Evolutionary conservation across 495 filamentous ascomycete species (phyloP).

Genomic region (Rusavskia elegans): DNA sequence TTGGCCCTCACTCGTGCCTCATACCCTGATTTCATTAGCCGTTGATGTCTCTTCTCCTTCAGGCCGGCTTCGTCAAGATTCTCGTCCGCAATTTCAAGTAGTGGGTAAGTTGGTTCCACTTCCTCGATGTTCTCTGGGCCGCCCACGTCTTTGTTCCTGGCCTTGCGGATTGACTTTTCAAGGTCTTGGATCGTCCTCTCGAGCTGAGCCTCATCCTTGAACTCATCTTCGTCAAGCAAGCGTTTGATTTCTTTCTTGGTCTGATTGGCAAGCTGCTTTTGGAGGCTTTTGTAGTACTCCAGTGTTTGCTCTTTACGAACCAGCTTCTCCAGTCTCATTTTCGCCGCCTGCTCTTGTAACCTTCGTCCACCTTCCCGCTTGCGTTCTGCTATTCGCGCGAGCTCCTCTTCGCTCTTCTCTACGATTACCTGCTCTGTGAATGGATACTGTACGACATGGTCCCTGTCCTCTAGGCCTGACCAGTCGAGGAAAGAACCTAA

Average conservation of each 20-base stretch:
- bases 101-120: conserved; percentile 66
- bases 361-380: conserved; percentile 84
- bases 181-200: conserved; percentile 72
- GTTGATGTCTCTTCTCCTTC: conserved; percentile 82
- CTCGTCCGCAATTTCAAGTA: conserved; percentile 82
- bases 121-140: conserved; percentile 62
- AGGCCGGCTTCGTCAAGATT: conserved; percentile 79
- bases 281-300: conserved; percentile 80
- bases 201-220: conserved; percentile 74
- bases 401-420: conserved; percentile 85
- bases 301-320: conserved; percentile 91
- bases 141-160: conserved; percentile 82
- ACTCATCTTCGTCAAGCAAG: conserved; percentile 72
- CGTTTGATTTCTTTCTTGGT: conserved; percentile 83
- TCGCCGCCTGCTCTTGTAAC: conserved; percentile 89
- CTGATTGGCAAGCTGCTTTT: conserved; percentile 43
- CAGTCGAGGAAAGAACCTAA: conserved; percentile 61
- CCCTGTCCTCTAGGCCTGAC: conserved; percentile 75
- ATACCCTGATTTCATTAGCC: conserved; percentile 82
- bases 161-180: conserved; percentile 72
- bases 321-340: conserved; percentile 86
- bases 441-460: conserved; percentile 79
- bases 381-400: conserved; percentile 72
- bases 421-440: conserved; percentile 78
- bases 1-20: conserved; percentile 85